Base-by-base conservation (phyloP, 1,284 basidiomycete species). In the Gymnopus androsaceus region DNA sequence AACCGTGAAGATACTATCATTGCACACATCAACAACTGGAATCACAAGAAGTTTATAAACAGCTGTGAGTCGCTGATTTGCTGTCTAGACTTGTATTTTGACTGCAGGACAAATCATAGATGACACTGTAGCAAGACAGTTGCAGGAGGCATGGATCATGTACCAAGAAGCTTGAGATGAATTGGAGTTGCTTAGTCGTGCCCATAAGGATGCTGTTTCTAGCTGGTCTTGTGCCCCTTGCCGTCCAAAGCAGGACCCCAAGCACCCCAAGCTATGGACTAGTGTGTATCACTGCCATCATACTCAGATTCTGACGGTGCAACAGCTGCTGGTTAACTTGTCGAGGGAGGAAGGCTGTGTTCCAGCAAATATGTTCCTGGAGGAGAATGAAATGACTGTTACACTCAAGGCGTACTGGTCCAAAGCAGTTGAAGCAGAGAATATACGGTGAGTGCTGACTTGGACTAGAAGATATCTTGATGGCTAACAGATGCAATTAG, bases 1-100 rank as follows among this genome's bases (percentile, higher is more conserved):
- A 45, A 55, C 48, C 46, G 47, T 17, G 45, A 55, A n/a, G 54
- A 55, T 46, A 55, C 46, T 14, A 36, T 55, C 11, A 47, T 49
- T 50, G 54, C 46, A 14, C 46, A 49, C 31, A 45, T 48, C 36
- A 36, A 47, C 11, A 33, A 49, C 21, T 55, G 54, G 54, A 55
- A 55, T 31, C 40, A 34, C 17, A 23, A 28, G 17, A 55, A 55
- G 41, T 23, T 30, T 2, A 25, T 40, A 11, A 55, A 55, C 33
- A 14, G 40, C 21, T 45, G 54, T 55, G 21, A 6, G 37, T 40
- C 27, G 38, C 17, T 31, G 37, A 4, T 8, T 50, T 15, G 19
- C 12, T n/a, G 17, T 28, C 17, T 21, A 17, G 8, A 15, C 31
- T 5, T 14, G 11, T 34, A 14, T 8, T 36, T 14, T n/a, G 12